phyloP scores from a whole-genome alignment of 805 yeast genomes.

The Yarrowia sp. region DNA sequence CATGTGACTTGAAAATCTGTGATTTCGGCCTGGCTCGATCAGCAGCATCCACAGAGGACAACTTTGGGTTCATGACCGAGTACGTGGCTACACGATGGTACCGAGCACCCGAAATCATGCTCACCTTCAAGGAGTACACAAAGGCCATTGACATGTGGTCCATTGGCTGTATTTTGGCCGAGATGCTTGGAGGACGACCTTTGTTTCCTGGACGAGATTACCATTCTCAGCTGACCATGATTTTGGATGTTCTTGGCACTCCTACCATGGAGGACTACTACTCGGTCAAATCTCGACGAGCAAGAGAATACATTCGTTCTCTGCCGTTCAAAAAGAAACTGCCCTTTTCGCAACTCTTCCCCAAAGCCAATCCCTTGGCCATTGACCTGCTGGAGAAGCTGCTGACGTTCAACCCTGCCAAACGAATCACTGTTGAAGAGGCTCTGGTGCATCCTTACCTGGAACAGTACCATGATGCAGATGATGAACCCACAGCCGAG shows the following conservation, averaged over 20 bases:
- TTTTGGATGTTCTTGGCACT: constrained; percentile 82
- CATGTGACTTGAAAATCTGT: constrained; percentile 90
- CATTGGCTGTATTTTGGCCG: constrained; percentile 93
- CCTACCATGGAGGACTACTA: constrained; percentile 75
- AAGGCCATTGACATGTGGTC: constrained; percentile 97
- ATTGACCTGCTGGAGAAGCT: constrained; percentile 66
- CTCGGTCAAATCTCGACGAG: constrained; percentile 60
- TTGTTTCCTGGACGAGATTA: constrained; percentile 93
- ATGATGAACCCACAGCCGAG: constrained; percentile 83
- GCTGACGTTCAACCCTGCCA: constrained; percentile 77
- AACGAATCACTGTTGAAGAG: constrained; percentile 77
- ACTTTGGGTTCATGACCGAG: constrained; percentile 86
- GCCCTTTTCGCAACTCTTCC: constrained; percentile 50
- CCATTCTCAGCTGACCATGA: constrained; percentile 82
- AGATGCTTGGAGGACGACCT: constrained; percentile 80
- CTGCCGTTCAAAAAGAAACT: constrained; percentile 68
- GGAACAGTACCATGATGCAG: constrained; percentile 86
- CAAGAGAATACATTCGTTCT: constrained; percentile 80
- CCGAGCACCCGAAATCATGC: constrained; percentile 96
- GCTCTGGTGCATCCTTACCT: constrained; percentile 87
- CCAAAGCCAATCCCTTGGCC: constrained; percentile 58
- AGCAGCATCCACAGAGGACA: constrained; percentile 56
- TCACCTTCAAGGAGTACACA: constrained; percentile 88
- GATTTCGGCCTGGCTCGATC: constrained; percentile 88
- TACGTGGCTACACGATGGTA: constrained; percentile 98